Evolutionary conservation across 495 filamentous ascomycete genomes (phyloP).

Genomic region (Podospora pseudopauciseta): DNA sequence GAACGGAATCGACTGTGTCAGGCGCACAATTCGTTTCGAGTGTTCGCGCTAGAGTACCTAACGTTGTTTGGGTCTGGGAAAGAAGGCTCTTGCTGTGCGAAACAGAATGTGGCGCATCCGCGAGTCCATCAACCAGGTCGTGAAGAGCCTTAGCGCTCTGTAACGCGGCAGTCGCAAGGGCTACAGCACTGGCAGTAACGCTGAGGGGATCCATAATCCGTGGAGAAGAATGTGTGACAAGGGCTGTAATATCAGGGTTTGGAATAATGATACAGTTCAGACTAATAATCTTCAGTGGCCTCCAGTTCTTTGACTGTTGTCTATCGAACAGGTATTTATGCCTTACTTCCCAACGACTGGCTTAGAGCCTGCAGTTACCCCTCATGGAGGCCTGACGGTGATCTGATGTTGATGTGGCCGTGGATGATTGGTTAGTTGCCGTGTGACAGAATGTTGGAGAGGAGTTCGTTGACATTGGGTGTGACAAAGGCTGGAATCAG

Average conservation of each 20-base stretch:
- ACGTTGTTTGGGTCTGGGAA: conserved; percentile 10
- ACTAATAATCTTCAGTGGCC: no score
- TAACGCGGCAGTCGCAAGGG: conserved; percentile 10
- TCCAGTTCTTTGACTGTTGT: no score
- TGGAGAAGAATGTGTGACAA: background rate
- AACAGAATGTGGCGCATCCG: conserved; percentile 8
- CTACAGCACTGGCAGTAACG: background rate
- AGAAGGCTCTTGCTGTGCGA: conserved; percentile 10
- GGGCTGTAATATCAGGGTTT: no score
- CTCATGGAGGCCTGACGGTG: no score
- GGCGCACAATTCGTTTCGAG: conserved; percentile 9
- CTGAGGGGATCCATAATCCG: background rate
- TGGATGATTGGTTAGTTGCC: background rate
- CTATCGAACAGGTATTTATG: no score
- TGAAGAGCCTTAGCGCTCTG: conserved; percentile 13
- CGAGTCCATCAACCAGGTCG: conserved; percentile 8
- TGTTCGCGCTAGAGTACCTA: conserved; percentile 8
- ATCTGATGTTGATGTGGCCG: no score
- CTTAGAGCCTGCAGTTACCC: no score
- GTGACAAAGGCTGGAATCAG: no score
- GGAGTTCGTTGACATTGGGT: background rate
- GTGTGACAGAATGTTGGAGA: background rate
- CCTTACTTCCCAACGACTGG: no score
- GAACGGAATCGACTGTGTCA: conserved; percentile 4
- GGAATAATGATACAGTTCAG: no score